Conservation (phyloP, 768 basidiomycete genomes). For the Panaeolus papilionaceus region DNA sequence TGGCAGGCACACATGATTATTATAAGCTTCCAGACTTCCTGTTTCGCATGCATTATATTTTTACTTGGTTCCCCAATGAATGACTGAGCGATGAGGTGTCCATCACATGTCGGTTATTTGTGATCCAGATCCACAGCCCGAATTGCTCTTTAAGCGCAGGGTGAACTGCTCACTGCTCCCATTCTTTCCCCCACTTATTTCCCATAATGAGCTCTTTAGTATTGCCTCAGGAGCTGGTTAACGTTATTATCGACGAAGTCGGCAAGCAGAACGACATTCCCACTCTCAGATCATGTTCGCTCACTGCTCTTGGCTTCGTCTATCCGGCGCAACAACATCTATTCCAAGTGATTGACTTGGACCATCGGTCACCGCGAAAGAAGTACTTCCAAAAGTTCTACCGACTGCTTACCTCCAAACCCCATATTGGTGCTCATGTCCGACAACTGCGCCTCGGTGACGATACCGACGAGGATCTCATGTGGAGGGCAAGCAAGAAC, state of each 20-base stretch:
- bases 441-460: constrained; percentile 28
- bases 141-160: constrained; percentile 13
- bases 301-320: constrained; percentile 26
- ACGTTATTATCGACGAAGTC: constrained; percentile 29
- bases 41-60: constrained; percentile 10
- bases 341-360: constrained; percentile 27
- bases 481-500: not conserved
- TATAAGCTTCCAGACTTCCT: not conserved
- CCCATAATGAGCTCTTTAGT: constrained; percentile 12
- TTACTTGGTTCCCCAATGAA: not conserved
- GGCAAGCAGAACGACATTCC: constrained; percentile 21
- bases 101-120: not conserved
- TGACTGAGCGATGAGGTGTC: not conserved
- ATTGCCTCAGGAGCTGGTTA: constrained; percentile 29
- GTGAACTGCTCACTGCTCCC: constrained; percentile 1
- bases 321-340: constrained; percentile 28
- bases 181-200: not conserved
- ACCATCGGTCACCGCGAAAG: constrained; percentile 21
- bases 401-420: constrained; percentile 25
- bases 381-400: constrained; percentile 26
- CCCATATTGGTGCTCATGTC: constrained; percentile 28
- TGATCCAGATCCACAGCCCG: not conserved
- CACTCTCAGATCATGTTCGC: constrained; percentile 26
- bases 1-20: constrained; percentile 1
- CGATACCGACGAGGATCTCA: constrained; percentile 26